Evolutionary conservation across 2,329 filamentous ascomycete genomes (phyloP).

Genomic region (Achaetomium macrosporum): DNA sequence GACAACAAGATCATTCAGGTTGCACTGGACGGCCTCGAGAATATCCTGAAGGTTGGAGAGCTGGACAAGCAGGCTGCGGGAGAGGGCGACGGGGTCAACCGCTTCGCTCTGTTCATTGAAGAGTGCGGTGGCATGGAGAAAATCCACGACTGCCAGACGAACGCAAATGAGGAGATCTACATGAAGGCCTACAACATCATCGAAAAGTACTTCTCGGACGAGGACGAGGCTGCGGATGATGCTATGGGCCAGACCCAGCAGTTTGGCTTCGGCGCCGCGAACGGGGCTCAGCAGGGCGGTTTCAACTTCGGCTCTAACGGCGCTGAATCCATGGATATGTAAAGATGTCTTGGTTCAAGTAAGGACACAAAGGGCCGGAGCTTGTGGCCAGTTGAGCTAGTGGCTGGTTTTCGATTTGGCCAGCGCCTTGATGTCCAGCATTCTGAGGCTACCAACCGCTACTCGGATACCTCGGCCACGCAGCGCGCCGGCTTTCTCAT

Average conservation of each 20-base stretch:
- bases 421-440: background rate
- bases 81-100: conserved; percentile 80
- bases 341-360: conserved; percentile 26
- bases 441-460: background rate
- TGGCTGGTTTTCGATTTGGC: background rate
- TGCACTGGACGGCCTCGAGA: conserved; percentile 93
- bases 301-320: conserved; percentile 84
- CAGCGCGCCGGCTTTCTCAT: background rate
- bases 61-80: conserved; percentile 91
- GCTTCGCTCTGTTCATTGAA: conserved; percentile 96
- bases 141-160: conserved; percentile 99
- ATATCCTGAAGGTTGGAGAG: conserved; percentile 98
- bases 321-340: conserved; percentile 62
- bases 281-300: conserved; percentile 61
- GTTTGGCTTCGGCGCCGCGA: conserved; percentile 68
- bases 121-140: conserved; percentile 99
- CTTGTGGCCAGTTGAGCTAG: background rate
- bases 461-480: background rate
- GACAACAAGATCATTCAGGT: conserved; percentile 99
- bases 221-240: conserved; percentile 89
- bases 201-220: conserved; percentile 99
- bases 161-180: conserved; percentile 99
- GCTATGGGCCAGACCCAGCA: conserved; percentile 68
- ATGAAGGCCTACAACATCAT: conserved; percentile 99
- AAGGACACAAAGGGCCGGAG: background rate